Base-by-base conservation (phyloP, 805 yeast genomes). In the Spathaspora hagerdaliae region DNA sequence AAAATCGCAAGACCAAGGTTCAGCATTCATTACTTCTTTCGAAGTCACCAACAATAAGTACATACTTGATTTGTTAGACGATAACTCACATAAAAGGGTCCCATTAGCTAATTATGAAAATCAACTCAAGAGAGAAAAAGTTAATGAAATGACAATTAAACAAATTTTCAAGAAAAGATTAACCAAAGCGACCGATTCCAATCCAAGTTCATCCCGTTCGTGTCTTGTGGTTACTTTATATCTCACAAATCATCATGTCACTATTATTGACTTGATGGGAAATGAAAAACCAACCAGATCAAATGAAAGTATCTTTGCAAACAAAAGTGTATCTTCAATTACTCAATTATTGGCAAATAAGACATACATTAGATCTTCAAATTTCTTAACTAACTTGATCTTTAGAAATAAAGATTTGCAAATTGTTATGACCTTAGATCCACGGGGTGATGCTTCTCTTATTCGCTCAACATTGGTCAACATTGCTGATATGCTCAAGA, bases 261-360 rank as follows among this genome's bases (percentile, higher is more conserved):
- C 66, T 2, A 55, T 57, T 34, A 53, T 64, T 36, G 68, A 65
- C 33, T 43, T 63, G 37, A 57, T 59, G 62, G 69, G 67, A 3
- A 58, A 58, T 45, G 70, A 64, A 44, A 58, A 55, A 43, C 27
- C 27, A n/a, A 31, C 48, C 9, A 15, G 40, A 5, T 42, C 49
- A 8, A 31, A 47, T 12, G 47, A 60, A 9, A 61, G 59, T 37
- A 47, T 48, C 5, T 61, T 61, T 49, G 65, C 68, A 27, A 61
- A 59, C 43, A 42, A 54, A 35, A 63, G 51, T 45, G 58, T 57
- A 36, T 54, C 63, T n/a, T 51, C 69, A 5, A 60, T 61, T 36
- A 59, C 67, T 11, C 65, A 56, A 36, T 45, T 57, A 34, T 50
- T 62, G 10, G 36, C 51, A 8, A 45, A 36, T 8, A 39, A 43